A percentile compares a stretch with the other conserved stretches of the same genome.
These are phyloP conservation scores for Myxozyma monticola DNA, from an alignment of 805 yeast species.

Conservation along the genomic window DNA sequence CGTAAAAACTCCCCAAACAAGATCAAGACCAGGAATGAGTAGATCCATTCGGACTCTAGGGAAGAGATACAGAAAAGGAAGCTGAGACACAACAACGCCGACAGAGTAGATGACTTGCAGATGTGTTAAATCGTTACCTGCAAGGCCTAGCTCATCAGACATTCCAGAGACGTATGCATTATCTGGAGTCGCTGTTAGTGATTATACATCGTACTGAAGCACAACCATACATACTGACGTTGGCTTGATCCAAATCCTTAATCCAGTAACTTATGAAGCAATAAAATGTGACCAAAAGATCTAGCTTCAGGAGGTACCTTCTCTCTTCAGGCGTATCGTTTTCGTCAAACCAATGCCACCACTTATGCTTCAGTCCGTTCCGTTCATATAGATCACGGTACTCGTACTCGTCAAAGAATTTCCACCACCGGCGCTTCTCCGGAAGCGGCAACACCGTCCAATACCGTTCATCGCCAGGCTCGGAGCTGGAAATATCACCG, in stretches of 20 bases:
- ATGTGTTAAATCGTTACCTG: slow-evolving; percentile 60
- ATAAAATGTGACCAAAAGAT: slow-evolving; percentile 53
- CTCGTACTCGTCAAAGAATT: slow-evolving; percentile 29
- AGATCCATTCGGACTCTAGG: slow-evolving; percentile 57
- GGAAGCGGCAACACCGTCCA: slow-evolving; percentile 10
- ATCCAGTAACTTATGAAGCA: slow-evolving; percentile 66
- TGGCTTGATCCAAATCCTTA: slow-evolving; percentile 61
- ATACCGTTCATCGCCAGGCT: neutral
- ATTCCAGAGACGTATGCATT: slow-evolving; percentile 71
- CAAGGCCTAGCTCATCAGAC: slow-evolving; percentile 54
- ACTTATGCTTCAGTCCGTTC: slow-evolving; percentile 15
- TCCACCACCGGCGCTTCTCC: slow-evolving; percentile 20
- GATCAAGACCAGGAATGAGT: slow-evolving; percentile 55
- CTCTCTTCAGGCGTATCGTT: slow-evolving; percentile 51
- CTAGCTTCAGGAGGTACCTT: slow-evolving; percentile 54
- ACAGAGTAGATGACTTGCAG: slow-evolving; percentile 58
- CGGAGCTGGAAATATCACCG: neutral
- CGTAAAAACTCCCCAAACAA: slow-evolving; percentile 68
- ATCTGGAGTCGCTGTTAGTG: neutral
- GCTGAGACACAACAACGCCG: slow-evolving; percentile 60
- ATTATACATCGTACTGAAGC: no score
- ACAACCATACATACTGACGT: slow-evolving; percentile 43
- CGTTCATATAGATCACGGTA: slow-evolving; percentile 24
- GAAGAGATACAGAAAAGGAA: slow-evolving; percentile 60
- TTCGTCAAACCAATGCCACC: slow-evolving; percentile 51